Conservation (phyloP, 371 early-diverging fungal species). For the Mucor mucedo region DNA sequence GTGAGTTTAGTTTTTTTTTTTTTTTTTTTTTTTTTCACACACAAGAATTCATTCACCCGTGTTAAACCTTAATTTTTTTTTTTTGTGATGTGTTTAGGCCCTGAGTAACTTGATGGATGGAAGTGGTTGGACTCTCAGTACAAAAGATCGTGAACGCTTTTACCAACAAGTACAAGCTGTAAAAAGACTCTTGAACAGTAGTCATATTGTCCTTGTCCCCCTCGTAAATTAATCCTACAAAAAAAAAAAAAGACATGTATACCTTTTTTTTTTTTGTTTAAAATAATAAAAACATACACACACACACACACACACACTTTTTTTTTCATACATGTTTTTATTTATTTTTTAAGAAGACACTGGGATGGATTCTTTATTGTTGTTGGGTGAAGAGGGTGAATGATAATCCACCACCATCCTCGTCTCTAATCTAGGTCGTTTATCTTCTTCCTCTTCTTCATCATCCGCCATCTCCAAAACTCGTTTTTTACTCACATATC, state of each 20-base stretch:
- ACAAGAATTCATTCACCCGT: slow-evolving; percentile 7
- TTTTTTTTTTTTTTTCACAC: slow-evolving; percentile 2
- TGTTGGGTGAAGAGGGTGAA: not conserved
- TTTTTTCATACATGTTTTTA: not conserved
- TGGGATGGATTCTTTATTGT: slow-evolving; percentile 18
- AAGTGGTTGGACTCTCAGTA: slow-evolving; percentile 62
- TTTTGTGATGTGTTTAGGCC: slow-evolving; percentile 30
- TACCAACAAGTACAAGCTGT: slow-evolving; percentile 75
- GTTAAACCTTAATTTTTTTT: slow-evolving; percentile 20
- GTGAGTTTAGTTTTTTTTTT: slow-evolving; percentile 35
- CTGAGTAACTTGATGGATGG: slow-evolving; percentile 68
- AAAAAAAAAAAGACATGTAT: not conserved
- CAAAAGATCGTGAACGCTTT: slow-evolving; percentile 75
- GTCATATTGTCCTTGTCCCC: slow-evolving; percentile 52
- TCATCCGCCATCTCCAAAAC: slow-evolving; percentile 35
- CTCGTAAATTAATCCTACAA: slow-evolving; percentile 15
- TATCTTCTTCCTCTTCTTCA: slow-evolving; percentile 27
- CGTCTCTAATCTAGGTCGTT: slow-evolving; percentile 18
- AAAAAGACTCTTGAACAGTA: slow-evolving; percentile 57
- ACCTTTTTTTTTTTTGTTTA: not conserved
- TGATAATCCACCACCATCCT: not conserved
- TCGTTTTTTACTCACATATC: slow-evolving; percentile 23
- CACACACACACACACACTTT: no score
- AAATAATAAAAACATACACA: no score
- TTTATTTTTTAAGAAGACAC: slow-evolving; percentile 24